These are phyloP conservation scores for Tagetes patula DNA, from an alignment of 129 eudicot genomes.

Conservation along the genomic window DNA sequence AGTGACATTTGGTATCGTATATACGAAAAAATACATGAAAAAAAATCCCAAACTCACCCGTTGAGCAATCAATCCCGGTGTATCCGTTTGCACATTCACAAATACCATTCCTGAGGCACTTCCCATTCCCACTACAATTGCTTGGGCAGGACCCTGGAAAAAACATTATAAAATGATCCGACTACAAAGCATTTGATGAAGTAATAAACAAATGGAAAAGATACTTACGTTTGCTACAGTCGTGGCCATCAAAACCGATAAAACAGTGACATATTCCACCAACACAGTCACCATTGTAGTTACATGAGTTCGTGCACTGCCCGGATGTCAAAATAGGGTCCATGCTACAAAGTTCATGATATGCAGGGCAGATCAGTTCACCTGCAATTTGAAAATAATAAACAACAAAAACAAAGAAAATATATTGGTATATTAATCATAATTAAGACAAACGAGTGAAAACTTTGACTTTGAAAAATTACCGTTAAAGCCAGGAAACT, in stretches of 20 bases:
- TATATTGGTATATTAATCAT: background rate
- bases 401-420: background rate
- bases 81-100: conserved; percentile 76
- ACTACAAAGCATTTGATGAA: background rate
- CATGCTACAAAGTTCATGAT: conserved; percentile 79
- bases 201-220: background rate
- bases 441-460: background rate
- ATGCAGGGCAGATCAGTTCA: conserved; percentile 85
- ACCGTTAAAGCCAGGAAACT: conserved; percentile 93
- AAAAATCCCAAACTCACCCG: conserved; percentile 45
- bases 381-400: conserved; percentile 41
- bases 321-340: conserved; percentile 51
- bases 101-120: conserved; percentile 57
- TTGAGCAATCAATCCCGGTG: conserved; percentile 92
- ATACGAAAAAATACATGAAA: no score
- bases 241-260: conserved; percentile 77
- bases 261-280: conserved; percentile 85
- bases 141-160: conserved; percentile 76
- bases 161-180: background rate
- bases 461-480: conserved; percentile 11
- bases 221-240: conserved; percentile 75
- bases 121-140: conserved; percentile 75
- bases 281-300: conserved; percentile 86
- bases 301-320: conserved; percentile 77
- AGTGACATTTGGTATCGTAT: no score